Base-by-base conservation (phyloP, 768 basidiomycete species). In the Chlorophyllum brunneum region DNA sequence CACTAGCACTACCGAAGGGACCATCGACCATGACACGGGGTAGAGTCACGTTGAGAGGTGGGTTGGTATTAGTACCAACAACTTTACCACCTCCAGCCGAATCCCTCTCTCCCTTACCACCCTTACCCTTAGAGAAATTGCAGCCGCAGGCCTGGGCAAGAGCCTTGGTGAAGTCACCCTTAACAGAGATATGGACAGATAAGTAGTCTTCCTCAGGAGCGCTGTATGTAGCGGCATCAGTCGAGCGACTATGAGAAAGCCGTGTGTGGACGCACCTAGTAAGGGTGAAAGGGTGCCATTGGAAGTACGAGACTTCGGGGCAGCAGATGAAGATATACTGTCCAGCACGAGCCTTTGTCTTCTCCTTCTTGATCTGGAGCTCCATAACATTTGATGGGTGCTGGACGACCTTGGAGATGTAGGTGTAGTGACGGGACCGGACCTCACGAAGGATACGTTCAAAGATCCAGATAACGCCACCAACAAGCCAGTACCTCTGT, bases 271-370 rank as follows among this genome's bases (percentile, higher is more conserved):
- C 69, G 16, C 47, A 83, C 85, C 85, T 87, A 29, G 92, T 95
- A 55, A 97, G 80, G 13, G 94, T 95, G 78, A 97, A 97, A 7
- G 94, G 93, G 63, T 98, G 95, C 89, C 93, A 98, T 65, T 97
- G 92, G 77, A 88, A 95, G 73, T 92, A 95, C 16, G 88, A 92
- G 40, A 98, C 75, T 68, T 92, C 89, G 7, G 94, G 95, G 71
- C 91, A 93, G 58, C 76, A 85, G 43, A 97, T 68, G 76, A 95
- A 94, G 66, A 98, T 90, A 68, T 97, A 98, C 66, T 95, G 91
- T 16, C 93, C 93, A 1, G 93, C 92, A 9, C 85, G 79, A 24
- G 81, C 83, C 1, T 74, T 85, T 0, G 83, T 92, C 71, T 86
- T 88, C 63, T 97, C 95, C 70, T 97, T 97, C 77, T 95, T 97